Percentiles rank a stretch among this genome's conserved stretches.
These are phyloP conservation scores for Populus alba DNA, from an alignment of 345 rosid species.

Conservation along the genomic window DNA sequence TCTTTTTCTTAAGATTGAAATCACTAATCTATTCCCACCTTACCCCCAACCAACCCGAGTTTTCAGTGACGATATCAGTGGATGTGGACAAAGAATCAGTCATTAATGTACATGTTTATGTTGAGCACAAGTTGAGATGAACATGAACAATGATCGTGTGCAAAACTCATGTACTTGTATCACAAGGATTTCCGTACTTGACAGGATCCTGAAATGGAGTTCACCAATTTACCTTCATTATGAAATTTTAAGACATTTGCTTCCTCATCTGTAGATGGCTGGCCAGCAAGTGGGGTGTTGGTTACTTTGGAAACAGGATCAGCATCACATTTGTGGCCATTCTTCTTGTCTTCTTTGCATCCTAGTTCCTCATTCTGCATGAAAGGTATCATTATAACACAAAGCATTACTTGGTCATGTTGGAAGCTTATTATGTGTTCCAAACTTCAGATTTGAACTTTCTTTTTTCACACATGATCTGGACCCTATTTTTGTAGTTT, in stretches of 20 bases:
- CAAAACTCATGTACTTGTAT: neutral
- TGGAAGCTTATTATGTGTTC: neutral
- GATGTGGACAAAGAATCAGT: too few species aligned
- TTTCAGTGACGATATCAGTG: too few species aligned
- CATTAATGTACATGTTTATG: too few species aligned
- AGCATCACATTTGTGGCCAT: conserved; percentile 17
- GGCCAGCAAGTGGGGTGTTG: conserved; percentile 17
- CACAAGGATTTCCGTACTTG: too few species aligned
- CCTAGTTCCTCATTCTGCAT: conserved; percentile 43
- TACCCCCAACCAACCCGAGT: too few species aligned
- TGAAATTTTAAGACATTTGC: conserved; percentile 30
- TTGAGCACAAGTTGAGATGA: too few species aligned
- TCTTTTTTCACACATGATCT: too few species aligned
- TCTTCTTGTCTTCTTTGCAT: conserved; percentile 32
- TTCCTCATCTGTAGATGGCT: conserved; percentile 29
- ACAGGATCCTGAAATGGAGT: neutral
- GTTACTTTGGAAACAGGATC: conserved; percentile 17
- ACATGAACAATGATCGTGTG: neutral
- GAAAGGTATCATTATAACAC: conserved; percentile 6
- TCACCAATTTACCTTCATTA: conserved; percentile 71
- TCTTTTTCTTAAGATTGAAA: too few species aligned
- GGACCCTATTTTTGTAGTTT: neutral
- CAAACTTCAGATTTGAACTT: neutral
- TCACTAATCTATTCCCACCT: too few species aligned
- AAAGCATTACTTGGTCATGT: neutral